Evolutionary conservation across 163 green algal genomes (phyloP).

Genomic region (Prototheca wickerhamii): DNA sequence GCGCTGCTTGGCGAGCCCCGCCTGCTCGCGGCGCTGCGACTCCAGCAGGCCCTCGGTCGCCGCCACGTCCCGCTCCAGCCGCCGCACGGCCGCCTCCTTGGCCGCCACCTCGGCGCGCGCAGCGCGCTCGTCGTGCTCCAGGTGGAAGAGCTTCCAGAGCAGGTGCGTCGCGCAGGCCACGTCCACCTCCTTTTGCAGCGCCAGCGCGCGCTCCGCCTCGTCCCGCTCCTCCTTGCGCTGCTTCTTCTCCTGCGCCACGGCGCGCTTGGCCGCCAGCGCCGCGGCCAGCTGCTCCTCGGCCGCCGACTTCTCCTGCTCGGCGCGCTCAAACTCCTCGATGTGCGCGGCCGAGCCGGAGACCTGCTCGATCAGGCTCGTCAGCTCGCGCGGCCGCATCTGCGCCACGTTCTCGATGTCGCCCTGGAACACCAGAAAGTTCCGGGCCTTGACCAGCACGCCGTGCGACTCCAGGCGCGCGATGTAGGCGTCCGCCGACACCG

Average conservation of each 20-base stretch:
- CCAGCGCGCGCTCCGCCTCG: slow-evolving; percentile 82
- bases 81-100: not conserved
- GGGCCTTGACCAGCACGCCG: slow-evolving; percentile 87
- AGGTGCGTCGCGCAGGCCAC: slow-evolving; percentile 42
- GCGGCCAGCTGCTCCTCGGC: slow-evolving; percentile 44
- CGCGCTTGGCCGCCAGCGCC: slow-evolving; percentile 59
- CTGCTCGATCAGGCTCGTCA: slow-evolving; percentile 85
- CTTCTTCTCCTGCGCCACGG: slow-evolving; percentile 59
- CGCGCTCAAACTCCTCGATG: slow-evolving; percentile 31
- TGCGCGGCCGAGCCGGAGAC: slow-evolving; percentile 71
- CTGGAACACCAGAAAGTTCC: slow-evolving; percentile 99
- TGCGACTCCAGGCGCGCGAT: slow-evolving; percentile 60
- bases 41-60: slow-evolving; percentile 19
- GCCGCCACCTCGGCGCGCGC: slow-evolving; percentile 24
- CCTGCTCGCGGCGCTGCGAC: slow-evolving; percentile 32
- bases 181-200: slow-evolving; percentile 60
- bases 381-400: slow-evolving; percentile 62
- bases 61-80: slow-evolving; percentile 23
- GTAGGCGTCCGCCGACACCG: slow-evolving; percentile 77
- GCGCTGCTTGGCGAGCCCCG: slow-evolving; percentile 48
- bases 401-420: slow-evolving; percentile 95
- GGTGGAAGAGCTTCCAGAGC: slow-evolving; percentile 72
- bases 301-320: slow-evolving; percentile 50
- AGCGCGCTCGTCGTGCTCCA: slow-evolving; percentile 43
- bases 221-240: slow-evolving; percentile 95